These are phyloP conservation scores for Schwanniomyces pseudopolymorphus DNA, from an alignment of 805 yeast species.

Conservation along the genomic window DNA sequence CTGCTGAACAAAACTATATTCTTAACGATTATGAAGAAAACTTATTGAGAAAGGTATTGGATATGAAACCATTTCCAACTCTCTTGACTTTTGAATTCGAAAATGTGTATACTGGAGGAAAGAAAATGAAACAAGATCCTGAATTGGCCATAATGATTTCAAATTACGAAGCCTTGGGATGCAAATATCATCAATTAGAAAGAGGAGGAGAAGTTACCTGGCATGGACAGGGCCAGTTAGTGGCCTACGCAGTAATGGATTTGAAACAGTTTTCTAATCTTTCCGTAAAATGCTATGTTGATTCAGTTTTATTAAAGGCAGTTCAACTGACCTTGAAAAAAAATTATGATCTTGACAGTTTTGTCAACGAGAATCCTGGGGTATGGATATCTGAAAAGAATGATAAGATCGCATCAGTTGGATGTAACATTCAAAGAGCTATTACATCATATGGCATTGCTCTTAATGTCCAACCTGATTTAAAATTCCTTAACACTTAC, in stretches of 20 bases:
- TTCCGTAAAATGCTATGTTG: slow-evolving; percentile 65
- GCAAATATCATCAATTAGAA: slow-evolving; percentile 70
- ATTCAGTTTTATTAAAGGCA: slow-evolving; percentile 56
- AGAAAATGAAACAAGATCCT: slow-evolving; percentile 64
- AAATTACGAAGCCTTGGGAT: slow-evolving; percentile 37
- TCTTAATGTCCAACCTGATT: slow-evolving; percentile 73
- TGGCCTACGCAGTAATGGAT: slow-evolving; percentile 72
- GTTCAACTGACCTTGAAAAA: slow-evolving; percentile 47
- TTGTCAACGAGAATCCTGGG: slow-evolving; percentile 73
- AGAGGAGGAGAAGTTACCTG: slow-evolving; percentile 97
- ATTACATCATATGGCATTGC: slow-evolving; percentile 90
- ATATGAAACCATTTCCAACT: slow-evolving; percentile 59
- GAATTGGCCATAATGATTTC: slow-evolving; percentile 26
- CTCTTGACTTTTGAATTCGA: slow-evolving; percentile 81
- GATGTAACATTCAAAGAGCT: slow-evolving; percentile 80
- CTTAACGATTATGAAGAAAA: slow-evolving; percentile 49
- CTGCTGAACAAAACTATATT: slow-evolving; percentile 38
- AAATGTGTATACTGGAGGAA: slow-evolving; percentile 90
- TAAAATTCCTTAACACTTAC: slow-evolving; percentile 65
- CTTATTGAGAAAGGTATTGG: slow-evolving; percentile 36
- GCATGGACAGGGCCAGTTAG: slow-evolving; percentile 95
- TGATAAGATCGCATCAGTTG: slow-evolving; percentile 81
- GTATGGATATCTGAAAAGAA: slow-evolving; percentile 67
- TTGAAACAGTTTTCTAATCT: slow-evolving; percentile 57
- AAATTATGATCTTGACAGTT: slow-evolving; percentile 42